Base-by-base conservation (phyloP, 2,329 filamentous ascomycete species). In the Xylaria hypoxylon region DNA sequence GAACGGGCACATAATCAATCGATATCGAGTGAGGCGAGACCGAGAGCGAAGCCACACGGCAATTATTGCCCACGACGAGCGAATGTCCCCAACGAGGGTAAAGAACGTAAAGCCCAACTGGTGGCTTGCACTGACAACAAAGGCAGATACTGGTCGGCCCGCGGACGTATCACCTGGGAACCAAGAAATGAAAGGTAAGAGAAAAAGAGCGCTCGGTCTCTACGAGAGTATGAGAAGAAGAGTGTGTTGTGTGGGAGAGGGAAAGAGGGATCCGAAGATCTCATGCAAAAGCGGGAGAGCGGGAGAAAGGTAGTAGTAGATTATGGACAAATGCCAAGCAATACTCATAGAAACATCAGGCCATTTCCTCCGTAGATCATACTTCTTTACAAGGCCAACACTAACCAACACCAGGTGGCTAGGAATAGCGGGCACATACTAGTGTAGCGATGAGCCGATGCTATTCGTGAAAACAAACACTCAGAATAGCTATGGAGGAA, bases 331-430 rank as follows among this genome's bases (percentile, higher is more conserved):
- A 45, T 61, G 73, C 73, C 74, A 74, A 77, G 74, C 74, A n/a
- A n/a, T n/a, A n/a, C n/a, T n/a, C 71, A 73, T 74, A 74, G 73
- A 79, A 79, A 79, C 79, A 77, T 78, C 76, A 74, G 78, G 74
- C 74, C 77, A 80, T 79, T 79, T 61, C 63, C 67, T 62, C 62
- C 61, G 80, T 73, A 79, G 80, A 82, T 81, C 80, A 82, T 82
- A 82, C 80, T 76, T 79, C 74, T 72, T 74, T 76, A 77, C 75
- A 74, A 77, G 78, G 76, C 75, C 74, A 76, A 72, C 72, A 71
- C 70, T 71, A 72, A 76, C 75, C 74, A 76, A 72, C 72, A 71
- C 70, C 72, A 72, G 72, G 75, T 76, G 68, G 74, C 71, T 73
- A 63, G 55, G 50, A 65, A 65, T 33, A 22, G 10, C 28, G 61